These are phyloP conservation scores for Houttuynia cordata DNA, from an alignment of 164 flowering plant species.

Conservation along the genomic window DNA sequence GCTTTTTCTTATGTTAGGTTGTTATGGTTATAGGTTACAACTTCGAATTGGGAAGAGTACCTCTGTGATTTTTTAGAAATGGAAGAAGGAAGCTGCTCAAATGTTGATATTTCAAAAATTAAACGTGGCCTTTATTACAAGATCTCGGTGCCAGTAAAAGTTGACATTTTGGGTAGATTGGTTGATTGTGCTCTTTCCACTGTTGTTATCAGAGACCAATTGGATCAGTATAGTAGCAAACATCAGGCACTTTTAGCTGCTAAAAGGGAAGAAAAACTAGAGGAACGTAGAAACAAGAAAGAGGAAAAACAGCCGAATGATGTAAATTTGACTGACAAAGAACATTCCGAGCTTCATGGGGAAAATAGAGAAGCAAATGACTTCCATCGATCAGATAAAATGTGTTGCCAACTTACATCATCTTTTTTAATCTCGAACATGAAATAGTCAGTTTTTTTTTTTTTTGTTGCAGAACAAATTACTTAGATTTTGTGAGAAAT, in stretches of 20 bases:
- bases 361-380: neutral
- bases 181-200: conserved; percentile 9
- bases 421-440: neutral
- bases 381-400: neutral
- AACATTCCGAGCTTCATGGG: neutral
- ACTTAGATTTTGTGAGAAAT: neutral
- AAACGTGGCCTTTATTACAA: conserved; percentile 3
- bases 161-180: conserved; percentile 8
- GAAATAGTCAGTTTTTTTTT: too few species aligned
- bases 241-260: conserved; percentile 5
- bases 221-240: conserved; percentile 9
- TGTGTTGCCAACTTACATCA: neutral
- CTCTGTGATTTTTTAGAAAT: conserved; percentile 8
- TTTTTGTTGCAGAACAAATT: neutral
- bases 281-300: conserved; percentile 7
- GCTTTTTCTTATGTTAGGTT: neutral
- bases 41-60: conserved; percentile 9
- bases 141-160: conserved; percentile 6
- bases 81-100: conserved; percentile 2
- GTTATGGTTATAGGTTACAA: conserved; percentile 6
- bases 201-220: conserved; percentile 6
- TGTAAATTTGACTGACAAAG: neutral
- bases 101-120: conserved; percentile 5
- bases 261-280: conserved; percentile 8
- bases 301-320: conserved; percentile 6